Conservation (phyloP, 208 protist species). For the Porcisia deanei region DNA sequence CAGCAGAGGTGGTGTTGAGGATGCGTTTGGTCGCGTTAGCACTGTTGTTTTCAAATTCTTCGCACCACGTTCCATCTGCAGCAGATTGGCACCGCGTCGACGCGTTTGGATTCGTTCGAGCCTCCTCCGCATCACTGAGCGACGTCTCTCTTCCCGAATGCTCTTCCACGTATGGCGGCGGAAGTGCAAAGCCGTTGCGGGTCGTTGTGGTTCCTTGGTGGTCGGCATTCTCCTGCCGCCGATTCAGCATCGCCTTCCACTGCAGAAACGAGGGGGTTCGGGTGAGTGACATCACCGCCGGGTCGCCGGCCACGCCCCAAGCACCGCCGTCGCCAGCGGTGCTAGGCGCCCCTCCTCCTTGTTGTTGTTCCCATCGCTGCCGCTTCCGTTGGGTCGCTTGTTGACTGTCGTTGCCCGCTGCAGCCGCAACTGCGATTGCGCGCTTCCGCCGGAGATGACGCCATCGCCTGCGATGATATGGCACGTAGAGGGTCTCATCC, state of each 20-base stretch:
- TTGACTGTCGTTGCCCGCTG: neutral
- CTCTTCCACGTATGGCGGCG: neutral
- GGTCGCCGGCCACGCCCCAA: neutral
- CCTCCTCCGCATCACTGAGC: neutral
- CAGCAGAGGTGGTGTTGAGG: neutral
- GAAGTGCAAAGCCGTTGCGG: neutral
- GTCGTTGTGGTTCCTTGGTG: neutral
- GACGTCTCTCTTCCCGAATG: neutral
- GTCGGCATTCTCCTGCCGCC: neutral
- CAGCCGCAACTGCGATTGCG: neutral
- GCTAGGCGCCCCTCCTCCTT: neutral
- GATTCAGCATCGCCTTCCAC: slow-evolving; percentile 8
- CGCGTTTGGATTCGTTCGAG: neutral
- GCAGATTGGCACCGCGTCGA: neutral
- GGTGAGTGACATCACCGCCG: slow-evolving; percentile 12
- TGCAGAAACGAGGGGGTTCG: slow-evolving; percentile 28
- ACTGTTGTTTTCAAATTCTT: neutral
- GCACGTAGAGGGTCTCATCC: slow-evolving; percentile 53
- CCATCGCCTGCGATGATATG: slow-evolving; percentile 37
- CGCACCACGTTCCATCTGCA: neutral
- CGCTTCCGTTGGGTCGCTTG: neutral
- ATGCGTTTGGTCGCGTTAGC: neutral
- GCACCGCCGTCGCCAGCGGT: neutral
- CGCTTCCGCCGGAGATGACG: slow-evolving; percentile 25
- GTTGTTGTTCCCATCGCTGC: neutral